Base-by-base conservation (phyloP, 108 stramenopile genomes). In the Cyclotella sp. region DNA sequence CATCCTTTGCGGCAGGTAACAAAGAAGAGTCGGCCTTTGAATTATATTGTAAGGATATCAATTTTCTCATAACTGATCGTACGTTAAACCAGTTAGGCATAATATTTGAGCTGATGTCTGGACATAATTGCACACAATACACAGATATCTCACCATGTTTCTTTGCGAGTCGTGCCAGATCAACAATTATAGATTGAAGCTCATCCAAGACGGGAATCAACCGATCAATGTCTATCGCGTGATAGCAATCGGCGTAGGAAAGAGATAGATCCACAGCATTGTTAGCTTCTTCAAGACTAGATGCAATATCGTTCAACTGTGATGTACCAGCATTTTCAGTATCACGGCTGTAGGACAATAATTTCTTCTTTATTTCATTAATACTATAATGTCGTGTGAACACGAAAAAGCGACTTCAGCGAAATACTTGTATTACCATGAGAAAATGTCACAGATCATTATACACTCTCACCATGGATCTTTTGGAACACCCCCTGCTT, bases 211-310 rank as follows among this genome's bases (percentile, higher is more conserved):
- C 27, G 10, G 22, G 19, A 30, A 73, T 44, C 9, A 81, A 40
- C 19, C 26, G 24, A 19, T 27, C 13, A 13, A 74, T 72, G 51
- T 81, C 68, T 27, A 81, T 42, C 12, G 61, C 72, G 0, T 59
- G 68, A 68, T 74, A 81, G 41, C 79, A 74, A 9, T 53, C 43
- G 5, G 42, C 66, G n/a, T 42, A 70, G 16, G 73, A 68, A 64
- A 72, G 69, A 28, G 79, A 24, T 28, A 44, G 39, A 24, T 47
- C 61, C 0, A 74, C 52, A 18, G 59, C 67, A 43, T 53, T 55
- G 8, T 63, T 53, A 11, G 62, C 72, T 9, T 63, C 19, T 22
- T 54, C 67, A 11, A 81, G 26, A 44, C 28, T 68, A 2, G 1
- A 0, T 26, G 19, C 27, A 53, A 68, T 24, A 15, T 52, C 49